Evolutionary conservation across 2,329 filamentous ascomycete species (phyloP).

Genomic region (Aureobasidium sp.): DNA sequence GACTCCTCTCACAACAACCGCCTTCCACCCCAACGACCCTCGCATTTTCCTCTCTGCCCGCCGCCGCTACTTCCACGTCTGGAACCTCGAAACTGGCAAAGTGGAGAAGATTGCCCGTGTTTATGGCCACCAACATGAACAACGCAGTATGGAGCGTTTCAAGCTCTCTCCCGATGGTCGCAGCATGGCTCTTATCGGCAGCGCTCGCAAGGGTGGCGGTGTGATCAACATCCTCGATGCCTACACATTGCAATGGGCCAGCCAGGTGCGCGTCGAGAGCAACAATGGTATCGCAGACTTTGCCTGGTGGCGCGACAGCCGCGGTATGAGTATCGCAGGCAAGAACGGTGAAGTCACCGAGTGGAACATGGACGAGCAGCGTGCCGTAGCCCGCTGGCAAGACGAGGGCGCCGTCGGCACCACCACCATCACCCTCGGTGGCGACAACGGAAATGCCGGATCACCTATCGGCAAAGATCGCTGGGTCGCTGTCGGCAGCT

Average conservation of each 20-base stretch:
- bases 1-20: constrained; percentile 76
- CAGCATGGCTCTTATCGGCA: constrained; percentile 77
- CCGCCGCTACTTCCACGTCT: constrained; percentile 86
- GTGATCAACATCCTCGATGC: constrained; percentile 79
- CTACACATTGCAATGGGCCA: constrained; percentile 77
- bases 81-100: constrained; percentile 75
- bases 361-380: constrained; percentile 63
- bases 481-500: constrained; percentile 84
- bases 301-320: constrained; percentile 81
- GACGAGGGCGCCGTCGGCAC: constrained; percentile 86
- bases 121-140: constrained; percentile 69
- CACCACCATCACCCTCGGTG: constrained; percentile 74
- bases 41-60: constrained; percentile 85
- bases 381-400: constrained; percentile 74
- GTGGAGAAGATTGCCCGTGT: constrained; percentile 77
- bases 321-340: constrained; percentile 73
- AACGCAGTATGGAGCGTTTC: constrained; percentile 87
- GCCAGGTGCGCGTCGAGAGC: constrained; percentile 74
- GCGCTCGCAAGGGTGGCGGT: constrained; percentile 77
- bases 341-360: constrained; percentile 87
- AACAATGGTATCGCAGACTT: constrained; percentile 82
- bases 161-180: constrained; percentile 78
- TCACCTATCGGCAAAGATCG: constrained; percentile 64
- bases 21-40: constrained; percentile 65
- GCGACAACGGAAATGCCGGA: constrained; percentile 46